Percentiles rank a stretch among this genome's conserved stretches.
These are phyloP conservation scores for Hydrangea macrophylla DNA, from an alignment of 148 eudicot species.

Conservation along the genomic window DNA sequence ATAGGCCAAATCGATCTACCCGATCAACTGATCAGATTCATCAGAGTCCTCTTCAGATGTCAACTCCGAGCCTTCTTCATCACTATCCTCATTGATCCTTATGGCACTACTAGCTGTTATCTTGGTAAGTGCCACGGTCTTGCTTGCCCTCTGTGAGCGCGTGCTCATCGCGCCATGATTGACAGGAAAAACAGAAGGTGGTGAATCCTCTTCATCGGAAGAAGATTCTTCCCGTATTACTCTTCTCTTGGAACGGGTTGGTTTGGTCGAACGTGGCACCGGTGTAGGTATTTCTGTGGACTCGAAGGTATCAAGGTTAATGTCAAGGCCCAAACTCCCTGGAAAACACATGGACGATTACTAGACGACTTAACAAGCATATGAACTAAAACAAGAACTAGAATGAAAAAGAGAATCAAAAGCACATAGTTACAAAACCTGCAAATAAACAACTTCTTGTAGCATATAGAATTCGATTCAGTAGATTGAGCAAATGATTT, in stretches of 20 bases:
- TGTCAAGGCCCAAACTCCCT: slow-evolving; percentile 62
- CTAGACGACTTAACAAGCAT: no score
- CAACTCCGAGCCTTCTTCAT: slow-evolving; percentile 46
- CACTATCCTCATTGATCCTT: slow-evolving; percentile 31
- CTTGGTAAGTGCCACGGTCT: slow-evolving; percentile 81
- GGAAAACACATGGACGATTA: slow-evolving; percentile 10
- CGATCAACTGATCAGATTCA: slow-evolving; percentile 31
- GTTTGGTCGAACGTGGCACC: slow-evolving; percentile 48
- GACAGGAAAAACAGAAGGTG: slow-evolving; percentile 43
- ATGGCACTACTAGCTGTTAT: slow-evolving; percentile 46
- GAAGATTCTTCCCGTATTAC: slow-evolving; percentile 56
- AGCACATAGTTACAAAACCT: no score
- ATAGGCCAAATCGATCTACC: no score
- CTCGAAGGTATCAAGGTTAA: slow-evolving; percentile 36
- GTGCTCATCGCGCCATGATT: slow-evolving; percentile 36
- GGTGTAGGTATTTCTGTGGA: slow-evolving; percentile 66
- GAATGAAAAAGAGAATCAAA: no score
- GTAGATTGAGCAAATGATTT: no score
- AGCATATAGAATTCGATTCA: no score
- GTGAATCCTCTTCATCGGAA: slow-evolving; percentile 65
- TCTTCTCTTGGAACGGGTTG: slow-evolving; percentile 53
- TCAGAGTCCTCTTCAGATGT: slow-evolving; percentile 58
- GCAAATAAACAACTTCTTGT: no score
- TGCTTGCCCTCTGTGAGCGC: slow-evolving; percentile 90
- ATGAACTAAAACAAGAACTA: no score